Percentiles rank a stretch among this genome's conserved stretches.
Conservation (phyloP, 345 rosid genomes). For the Acer campestre region DNA sequence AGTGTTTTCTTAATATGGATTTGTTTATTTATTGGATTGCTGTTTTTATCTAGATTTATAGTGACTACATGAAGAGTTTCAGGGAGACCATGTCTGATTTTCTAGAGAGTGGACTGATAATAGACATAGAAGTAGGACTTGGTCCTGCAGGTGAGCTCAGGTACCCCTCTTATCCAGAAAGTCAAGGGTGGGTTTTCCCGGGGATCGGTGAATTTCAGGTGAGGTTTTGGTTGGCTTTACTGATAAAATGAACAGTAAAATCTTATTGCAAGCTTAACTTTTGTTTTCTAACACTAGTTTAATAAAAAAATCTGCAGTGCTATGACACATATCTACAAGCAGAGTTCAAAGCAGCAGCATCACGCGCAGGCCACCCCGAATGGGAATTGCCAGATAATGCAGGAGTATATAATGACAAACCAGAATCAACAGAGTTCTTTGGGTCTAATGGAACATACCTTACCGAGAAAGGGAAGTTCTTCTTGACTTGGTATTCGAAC, state of each 20-base stretch:
- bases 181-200: slow-evolving; percentile 81
- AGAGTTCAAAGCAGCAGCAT: slow-evolving; percentile 67
- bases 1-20: neutral
- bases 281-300: slow-evolving; percentile 12
- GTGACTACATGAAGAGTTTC: slow-evolving; percentile 82
- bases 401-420: slow-evolving; percentile 65
- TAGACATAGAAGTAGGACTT: slow-evolving; percentile 85
- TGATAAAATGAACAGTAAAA: neutral
- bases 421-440: slow-evolving; percentile 67
- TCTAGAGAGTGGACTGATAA: slow-evolving; percentile 55
- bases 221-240: slow-evolving; percentile 16
- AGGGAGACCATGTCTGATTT: slow-evolving; percentile 66
- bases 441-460: slow-evolving; percentile 57
- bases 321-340: slow-evolving; percentile 65
- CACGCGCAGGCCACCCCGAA: slow-evolving; percentile 66
- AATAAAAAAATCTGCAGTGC: slow-evolving; percentile 44
- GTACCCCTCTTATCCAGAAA: slow-evolving; percentile 76
- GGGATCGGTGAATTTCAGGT: slow-evolving; percentile 93
- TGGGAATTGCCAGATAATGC: slow-evolving; percentile 81
- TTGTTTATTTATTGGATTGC: neutral
- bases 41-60: slow-evolving; percentile 53
- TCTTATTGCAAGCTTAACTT: neutral
- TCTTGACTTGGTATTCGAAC: slow-evolving; percentile 79
- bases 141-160: slow-evolving; percentile 95
- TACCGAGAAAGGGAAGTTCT: slow-evolving; percentile 64